Evolutionary conservation across 495 filamentous ascomycete genomes (phyloP), one percentile per base, ranked within the genome.

Genomic region (Tetracladium marchalianum): DNA sequence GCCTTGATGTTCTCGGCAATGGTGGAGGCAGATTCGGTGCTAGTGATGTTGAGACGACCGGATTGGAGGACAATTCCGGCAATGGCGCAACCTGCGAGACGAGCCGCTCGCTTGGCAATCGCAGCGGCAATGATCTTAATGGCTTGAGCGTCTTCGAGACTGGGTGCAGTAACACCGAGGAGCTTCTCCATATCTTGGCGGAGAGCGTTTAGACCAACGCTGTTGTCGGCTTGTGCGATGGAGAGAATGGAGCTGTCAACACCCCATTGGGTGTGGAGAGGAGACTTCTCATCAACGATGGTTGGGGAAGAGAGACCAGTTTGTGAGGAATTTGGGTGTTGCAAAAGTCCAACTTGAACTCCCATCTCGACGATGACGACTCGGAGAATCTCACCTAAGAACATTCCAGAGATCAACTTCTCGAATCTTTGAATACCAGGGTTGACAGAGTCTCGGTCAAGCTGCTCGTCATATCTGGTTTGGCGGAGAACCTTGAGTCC

Each of bases 361-460:
- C 87, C 63, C 60, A 90, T 65, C 31, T 75, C 67, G 15, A 89
- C 56, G 22, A 96, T 62, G 24, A 80, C 81, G 27, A 84, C 77
- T 9, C 92, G 85, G 33, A 95, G 69, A 48, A 98, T 90, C 61
- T 98, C 92, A 44, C 92, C 92, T 16, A 98, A 63, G 73, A 97
- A 98, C 92, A 98, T 98, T 64, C 92, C 92, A 0, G 85, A 92
- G 33, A 98, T 82, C 40, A 92, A 84, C 73, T 98, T 98, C 70
- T 98, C 92, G 66, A 96, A 98, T 84, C 95, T 95, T 64, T 98
- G 92, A 47, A 95, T 79, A 33, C 93, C 92, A 0, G 92, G 92
- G 69, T 98, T 98, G 52, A 86, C 78, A 57, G 79, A 88, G 17
- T 80, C 79, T 44, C 69, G 68, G 66, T 98, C 89, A 33, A 98